A percentile compares a stretch with the other conserved stretches of the same genome.
Conservation (phyloP, 306 rosid genomes). For the Vachellia collinsii region DNA sequence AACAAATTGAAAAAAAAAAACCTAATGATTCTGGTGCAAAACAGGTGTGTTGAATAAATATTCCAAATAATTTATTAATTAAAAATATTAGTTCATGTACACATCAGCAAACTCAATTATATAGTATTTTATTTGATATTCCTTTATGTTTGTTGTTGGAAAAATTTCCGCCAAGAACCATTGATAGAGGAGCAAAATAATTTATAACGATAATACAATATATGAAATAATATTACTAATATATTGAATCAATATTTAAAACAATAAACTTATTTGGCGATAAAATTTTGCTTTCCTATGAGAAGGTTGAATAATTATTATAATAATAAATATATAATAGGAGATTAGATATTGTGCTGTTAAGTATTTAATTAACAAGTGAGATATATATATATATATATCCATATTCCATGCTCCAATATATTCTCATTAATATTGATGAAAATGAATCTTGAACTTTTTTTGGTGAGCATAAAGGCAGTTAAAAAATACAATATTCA, state of each 20-base stretch:
- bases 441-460: not conserved
- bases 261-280: not conserved
- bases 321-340: not conserved
- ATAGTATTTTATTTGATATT: not conserved
- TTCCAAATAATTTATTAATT: not conserved
- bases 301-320: not conserved
- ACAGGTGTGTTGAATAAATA: not conserved
- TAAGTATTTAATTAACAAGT: not conserved
- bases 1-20: slow-evolving; percentile 1
- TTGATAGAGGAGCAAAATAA: not conserved
- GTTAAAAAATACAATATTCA: not conserved
- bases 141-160: not conserved
- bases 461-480: not conserved
- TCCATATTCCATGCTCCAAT: not conserved
- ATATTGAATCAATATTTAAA: not conserved
- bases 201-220: not conserved
- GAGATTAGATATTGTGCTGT: not conserved
- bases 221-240: not conserved
- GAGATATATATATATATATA: not conserved
- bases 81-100: not conserved
- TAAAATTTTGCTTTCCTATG: not conserved
- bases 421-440: not conserved
- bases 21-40: not conserved
- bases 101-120: not conserved
- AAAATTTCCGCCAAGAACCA: not conserved